A percentile compares a stretch with the other conserved stretches of the same genome.
Evolutionary conservation across 2,329 filamentous ascomycete species (phyloP).

Genomic region (Mollisia scopiformis): DNA sequence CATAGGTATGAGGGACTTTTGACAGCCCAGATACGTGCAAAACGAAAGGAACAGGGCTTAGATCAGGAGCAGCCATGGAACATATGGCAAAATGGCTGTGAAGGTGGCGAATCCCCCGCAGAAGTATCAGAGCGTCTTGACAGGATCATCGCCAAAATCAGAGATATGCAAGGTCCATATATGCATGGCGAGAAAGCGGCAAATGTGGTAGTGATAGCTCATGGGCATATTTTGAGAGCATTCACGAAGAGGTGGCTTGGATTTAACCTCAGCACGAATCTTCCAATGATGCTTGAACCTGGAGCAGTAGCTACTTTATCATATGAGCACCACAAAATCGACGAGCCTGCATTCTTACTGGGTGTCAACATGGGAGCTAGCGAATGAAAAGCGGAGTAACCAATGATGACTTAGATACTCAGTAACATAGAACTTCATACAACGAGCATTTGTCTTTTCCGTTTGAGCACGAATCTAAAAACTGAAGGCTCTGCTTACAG

Average conservation of each 20-base stretch:
- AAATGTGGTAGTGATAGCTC: constrained; percentile 52
- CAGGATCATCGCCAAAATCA: constrained; percentile 50
- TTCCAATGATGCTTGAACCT: constrained; percentile 43
- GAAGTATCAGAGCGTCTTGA: constrained; percentile 53
- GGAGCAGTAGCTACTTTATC: constrained; percentile 42
- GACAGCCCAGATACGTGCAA: constrained; percentile 45
- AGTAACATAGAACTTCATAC: no score
- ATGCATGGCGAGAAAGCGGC: constrained; percentile 45
- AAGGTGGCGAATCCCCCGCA: constrained; percentile 49
- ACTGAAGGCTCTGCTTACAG: no score
- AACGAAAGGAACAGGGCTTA: constrained; percentile 43
- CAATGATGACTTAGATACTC: background rate
- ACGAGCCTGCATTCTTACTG: constrained; percentile 41
- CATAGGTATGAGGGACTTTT: constrained; percentile 52
- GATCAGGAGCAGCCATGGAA: constrained; percentile 50
- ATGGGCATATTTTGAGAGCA: constrained; percentile 54
- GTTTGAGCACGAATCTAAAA: no score
- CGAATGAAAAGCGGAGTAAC: background rate
- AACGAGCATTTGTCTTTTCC: no score
- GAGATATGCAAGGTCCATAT: constrained; percentile 48
- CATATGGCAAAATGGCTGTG: constrained; percentile 56
- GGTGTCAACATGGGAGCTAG: constrained; percentile 38
- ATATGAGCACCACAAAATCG: constrained; percentile 40
- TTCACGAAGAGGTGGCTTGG: constrained; percentile 59
- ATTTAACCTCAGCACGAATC: constrained; percentile 39